Conservation (phyloP, 768 basidiomycete species). For the Tulasnella sp. region DNA sequence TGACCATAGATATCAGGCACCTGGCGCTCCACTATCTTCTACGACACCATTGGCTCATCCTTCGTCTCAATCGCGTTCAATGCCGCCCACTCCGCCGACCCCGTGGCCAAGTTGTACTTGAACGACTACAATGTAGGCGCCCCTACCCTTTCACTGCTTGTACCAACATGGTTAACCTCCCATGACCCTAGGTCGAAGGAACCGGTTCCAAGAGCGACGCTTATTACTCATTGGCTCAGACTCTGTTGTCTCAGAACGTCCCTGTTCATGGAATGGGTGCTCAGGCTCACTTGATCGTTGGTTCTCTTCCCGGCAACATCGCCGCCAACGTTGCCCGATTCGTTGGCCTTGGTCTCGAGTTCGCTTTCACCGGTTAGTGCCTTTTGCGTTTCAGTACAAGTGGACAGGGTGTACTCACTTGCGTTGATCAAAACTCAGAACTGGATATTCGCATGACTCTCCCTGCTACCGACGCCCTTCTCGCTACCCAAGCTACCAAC, state of each 20-base stretch:
- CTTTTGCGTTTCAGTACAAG: no score
- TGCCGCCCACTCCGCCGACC: constrained; percentile 54
- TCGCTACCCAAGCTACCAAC: constrained; percentile 55
- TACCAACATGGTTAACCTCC: constrained; percentile 33
- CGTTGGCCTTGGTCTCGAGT: constrained; percentile 58
- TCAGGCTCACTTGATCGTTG: constrained; percentile 33
- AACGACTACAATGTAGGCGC: constrained; percentile 25
- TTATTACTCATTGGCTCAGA: constrained; percentile 51
- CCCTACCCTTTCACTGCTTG: constrained; percentile 17
- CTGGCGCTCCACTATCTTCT: constrained; percentile 52
- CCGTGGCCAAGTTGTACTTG: constrained; percentile 54
- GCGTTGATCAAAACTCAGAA: constrained; percentile 35
- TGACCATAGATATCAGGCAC: neutral
- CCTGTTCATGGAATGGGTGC: constrained; percentile 62
- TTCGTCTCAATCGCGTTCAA: constrained; percentile 47
- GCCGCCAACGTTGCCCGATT: constrained; percentile 50
- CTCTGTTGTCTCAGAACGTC: constrained; percentile 45
- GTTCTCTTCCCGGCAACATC: constrained; percentile 32
- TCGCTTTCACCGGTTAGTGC: constrained; percentile 49
- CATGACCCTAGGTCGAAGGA: constrained; percentile 4
- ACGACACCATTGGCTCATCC: constrained; percentile 44
- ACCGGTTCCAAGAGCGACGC: constrained; percentile 48
- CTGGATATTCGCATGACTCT: constrained; percentile 60
- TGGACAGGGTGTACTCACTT: neutral
- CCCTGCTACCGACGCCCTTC: constrained; percentile 47